A percentile compares a stretch with the other conserved stretches of the same genome.
These are phyloP conservation scores for Blastobotrys raffinosifermentans DNA, from an alignment of 1,139 yeast genomes.

Conservation along the genomic window DNA sequence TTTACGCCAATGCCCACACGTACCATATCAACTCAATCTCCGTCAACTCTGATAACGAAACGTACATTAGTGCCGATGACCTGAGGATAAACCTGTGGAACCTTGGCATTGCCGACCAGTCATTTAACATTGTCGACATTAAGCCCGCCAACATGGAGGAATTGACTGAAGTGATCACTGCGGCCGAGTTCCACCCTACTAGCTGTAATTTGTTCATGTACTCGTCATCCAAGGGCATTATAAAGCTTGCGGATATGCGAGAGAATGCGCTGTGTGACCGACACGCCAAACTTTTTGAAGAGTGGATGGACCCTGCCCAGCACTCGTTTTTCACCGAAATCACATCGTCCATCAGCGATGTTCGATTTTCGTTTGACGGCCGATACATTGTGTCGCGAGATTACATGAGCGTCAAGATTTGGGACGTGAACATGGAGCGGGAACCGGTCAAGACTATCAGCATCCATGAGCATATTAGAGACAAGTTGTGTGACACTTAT, in stretches of 20 bases:
- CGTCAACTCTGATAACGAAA: conserved; percentile 92
- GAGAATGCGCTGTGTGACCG: conserved; percentile 89
- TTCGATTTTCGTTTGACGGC: conserved; percentile 87
- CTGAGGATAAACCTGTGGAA: conserved; percentile 95
- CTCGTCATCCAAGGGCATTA: conserved; percentile 94
- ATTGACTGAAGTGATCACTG: conserved; percentile 95
- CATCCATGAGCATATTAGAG: conserved; percentile 93
- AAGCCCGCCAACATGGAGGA: conserved; percentile 99
- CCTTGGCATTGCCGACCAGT: conserved; percentile 87
- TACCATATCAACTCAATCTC: conserved; percentile 96
- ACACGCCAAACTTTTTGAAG: conserved; percentile 84
- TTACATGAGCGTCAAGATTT: conserved; percentile 93
- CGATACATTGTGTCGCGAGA: conserved; percentile 93
- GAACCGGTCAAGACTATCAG: conserved; percentile 91
- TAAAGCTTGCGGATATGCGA: conserved; percentile 95
- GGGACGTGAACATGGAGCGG: conserved; percentile 98
- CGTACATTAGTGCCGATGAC: conserved; percentile 90
- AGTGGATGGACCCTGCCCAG: conserved; percentile 84
- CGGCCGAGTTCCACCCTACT: conserved; percentile 93
- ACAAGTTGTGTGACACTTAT: conserved; percentile 91
- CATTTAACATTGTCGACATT: conserved; percentile 92
- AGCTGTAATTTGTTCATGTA: conserved; percentile 94
- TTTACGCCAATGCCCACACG: conserved; percentile 95
- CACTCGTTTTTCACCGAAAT: conserved; percentile 97
- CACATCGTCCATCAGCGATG: conserved; percentile 91